These are phyloP conservation scores for Prunus mume DNA, from an alignment of 306 rosid genomes.

Conservation along the genomic window DNA sequence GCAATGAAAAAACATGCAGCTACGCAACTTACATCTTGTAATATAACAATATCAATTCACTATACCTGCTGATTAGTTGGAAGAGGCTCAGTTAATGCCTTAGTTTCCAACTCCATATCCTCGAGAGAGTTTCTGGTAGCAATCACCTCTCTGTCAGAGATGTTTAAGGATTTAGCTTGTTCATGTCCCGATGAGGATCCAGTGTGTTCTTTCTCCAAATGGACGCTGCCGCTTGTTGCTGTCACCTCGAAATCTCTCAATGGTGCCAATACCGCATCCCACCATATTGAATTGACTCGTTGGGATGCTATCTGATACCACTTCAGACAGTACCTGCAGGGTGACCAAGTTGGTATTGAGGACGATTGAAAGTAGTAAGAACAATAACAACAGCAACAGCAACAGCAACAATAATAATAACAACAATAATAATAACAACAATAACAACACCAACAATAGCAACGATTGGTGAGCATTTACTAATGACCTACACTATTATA, in stretches of 20 bases:
- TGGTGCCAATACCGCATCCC: conserved; percentile 83
- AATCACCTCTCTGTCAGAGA: background rate
- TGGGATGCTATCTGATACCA: conserved; percentile 83
- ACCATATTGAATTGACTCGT: conserved; percentile 79
- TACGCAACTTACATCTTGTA: conserved; percentile 15
- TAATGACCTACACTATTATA: too few species aligned
- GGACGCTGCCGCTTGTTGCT: conserved; percentile 47
- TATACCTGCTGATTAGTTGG: conserved; percentile 93
- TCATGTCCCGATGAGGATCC: background rate
- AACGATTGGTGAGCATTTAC: too few species aligned
- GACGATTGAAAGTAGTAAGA: background rate
- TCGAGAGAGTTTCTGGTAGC: conserved; percentile 70
- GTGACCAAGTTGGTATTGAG: conserved; percentile 3
- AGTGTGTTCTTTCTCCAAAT: conserved; percentile 21
- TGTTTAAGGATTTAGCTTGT: background rate
- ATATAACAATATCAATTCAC: conserved; percentile 21
- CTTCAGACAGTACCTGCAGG: conserved; percentile 73
- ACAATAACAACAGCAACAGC: too few species aligned
- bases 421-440: background rate
- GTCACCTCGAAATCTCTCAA: conserved; percentile 68
- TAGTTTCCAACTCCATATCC: conserved; percentile 92
- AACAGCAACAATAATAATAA: background rate
- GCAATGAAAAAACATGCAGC: conserved; percentile 3
- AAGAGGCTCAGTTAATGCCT: conserved; percentile 97
- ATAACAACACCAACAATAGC: too few species aligned